Conservation (phyloP, 1,284 basidiomycete genomes). For the Cryptococcus maquisensis region DNA sequence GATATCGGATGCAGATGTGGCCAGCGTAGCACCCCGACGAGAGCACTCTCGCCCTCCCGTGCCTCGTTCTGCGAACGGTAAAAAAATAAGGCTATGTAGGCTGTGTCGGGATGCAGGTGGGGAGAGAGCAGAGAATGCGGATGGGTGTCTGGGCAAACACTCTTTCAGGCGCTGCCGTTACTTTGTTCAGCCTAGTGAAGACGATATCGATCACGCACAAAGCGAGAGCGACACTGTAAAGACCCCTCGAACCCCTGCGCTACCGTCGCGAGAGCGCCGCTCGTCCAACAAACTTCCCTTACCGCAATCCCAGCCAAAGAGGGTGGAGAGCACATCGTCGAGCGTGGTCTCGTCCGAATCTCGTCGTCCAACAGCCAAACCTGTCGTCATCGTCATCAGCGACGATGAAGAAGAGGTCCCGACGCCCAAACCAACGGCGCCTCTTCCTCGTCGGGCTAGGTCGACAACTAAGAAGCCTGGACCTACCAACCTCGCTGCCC, state of each 20-base stretch:
- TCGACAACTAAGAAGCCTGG: not conserved
- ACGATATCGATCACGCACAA: not conserved
- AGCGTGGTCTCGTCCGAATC: not conserved
- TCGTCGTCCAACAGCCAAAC: not conserved
- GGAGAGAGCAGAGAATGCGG: constrained; percentile 11
- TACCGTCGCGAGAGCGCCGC: not conserved
- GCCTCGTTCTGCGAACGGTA: not conserved
- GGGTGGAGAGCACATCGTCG: too few relatives aligned
- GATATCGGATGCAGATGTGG: not conserved
- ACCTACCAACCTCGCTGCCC: constrained; percentile 7
- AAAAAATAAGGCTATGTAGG: constrained; percentile 1
- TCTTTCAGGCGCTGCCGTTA: not conserved
- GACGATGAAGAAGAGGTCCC: not conserved
- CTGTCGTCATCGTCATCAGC: not conserved
- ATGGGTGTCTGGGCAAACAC: constrained; percentile 6
- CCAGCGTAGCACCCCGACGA: not conserved
- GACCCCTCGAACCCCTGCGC: not conserved
- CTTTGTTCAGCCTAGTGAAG: not conserved
- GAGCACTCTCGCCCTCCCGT: not conserved
- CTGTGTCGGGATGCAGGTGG: constrained; percentile 20
- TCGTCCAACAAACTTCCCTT: not conserved
- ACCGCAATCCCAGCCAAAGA: too few relatives aligned
- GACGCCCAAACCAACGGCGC: not conserved
- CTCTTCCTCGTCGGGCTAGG: not conserved
- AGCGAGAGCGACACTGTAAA: not conserved